Evolutionary conservation across 108 stramenopile genomes (phyloP), one percentile per base, ranked within the genome.

Genomic region (Fistulifera pelliculosa): DNA sequence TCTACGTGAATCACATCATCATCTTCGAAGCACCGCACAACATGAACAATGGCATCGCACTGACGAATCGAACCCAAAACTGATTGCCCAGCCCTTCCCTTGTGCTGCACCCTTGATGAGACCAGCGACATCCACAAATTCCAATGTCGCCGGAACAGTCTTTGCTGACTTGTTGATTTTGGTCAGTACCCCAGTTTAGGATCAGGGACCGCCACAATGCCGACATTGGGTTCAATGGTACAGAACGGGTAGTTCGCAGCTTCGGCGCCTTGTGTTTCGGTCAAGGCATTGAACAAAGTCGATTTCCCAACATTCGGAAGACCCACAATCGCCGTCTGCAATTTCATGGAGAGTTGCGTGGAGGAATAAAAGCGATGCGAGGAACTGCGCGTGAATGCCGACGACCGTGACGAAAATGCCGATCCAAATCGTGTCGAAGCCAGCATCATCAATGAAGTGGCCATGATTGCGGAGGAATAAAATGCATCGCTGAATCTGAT

Each of bases 81-180:
- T 98, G 79, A 71, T 99, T 99, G n/a, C 99, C 99, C 2, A 99
- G 65, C 23, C 99, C 99, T 71, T 97, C 96, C 99, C 98, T 58
- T 82, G 73, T 47, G 79, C 80, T 18, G 99, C 99, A 26, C 99
- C 99, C 72, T 98, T 98, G 27, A 99, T 96, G 0, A 99, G 77
- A 12, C 99, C 99, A 0, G 99, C 99, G 43, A 99, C 98, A 58
- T 99, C 99, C 15, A 96, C 95, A 59, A 99, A 97, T 65, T 99
- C 99, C 39, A 99, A 71, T 5, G 80, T 72, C 22, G 95, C 82
- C 11, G 96, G 96, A 3, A 98, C 87, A 16, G 64, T 65, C 64
- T 94, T 94, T 21, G 54, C 85, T 41, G 87, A 88, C 28, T 79
- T 75, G 66, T 95, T 87, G 62, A 99, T 76, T 47, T 68, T 69